Percentiles rank a stretch among this genome's conserved stretches.
Evolutionary conservation across 352 stramenopile genomes (phyloP).

Genomic region (Phytophthora tubulina): DNA sequence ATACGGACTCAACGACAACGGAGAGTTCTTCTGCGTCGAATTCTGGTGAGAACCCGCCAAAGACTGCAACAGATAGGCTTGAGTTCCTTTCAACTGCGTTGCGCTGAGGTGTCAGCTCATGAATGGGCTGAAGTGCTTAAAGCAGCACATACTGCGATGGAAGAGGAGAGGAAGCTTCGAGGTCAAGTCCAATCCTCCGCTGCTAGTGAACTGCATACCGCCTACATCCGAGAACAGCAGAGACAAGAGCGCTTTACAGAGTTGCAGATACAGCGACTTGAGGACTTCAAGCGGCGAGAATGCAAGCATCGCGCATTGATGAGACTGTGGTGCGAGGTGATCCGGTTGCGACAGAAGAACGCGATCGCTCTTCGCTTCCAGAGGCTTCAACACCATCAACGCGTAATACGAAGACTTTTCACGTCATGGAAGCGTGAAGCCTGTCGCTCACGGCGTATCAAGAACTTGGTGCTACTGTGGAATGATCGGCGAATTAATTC

Average conservation of each 20-base stretch:
- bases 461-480: background rate
- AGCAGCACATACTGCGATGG: conserved; percentile 46
- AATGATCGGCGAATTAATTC: conserved; percentile 6
- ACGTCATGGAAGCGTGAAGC: conserved; percentile 25
- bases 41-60: conserved; percentile 14
- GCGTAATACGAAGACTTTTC: conserved; percentile 19
- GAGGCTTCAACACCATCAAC: conserved; percentile 16
- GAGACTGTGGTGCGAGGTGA: conserved; percentile 29
- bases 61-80: conserved; percentile 33
- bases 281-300: conserved; percentile 30
- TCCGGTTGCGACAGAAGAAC: conserved; percentile 14
- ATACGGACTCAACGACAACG: background rate
- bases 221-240: conserved; percentile 36
- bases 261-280: conserved; percentile 30
- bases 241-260: conserved; percentile 28
- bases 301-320: conserved; percentile 25
- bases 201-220: conserved; percentile 44
- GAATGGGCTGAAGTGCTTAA: conserved; percentile 59
- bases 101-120: conserved; percentile 36
- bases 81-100: conserved; percentile 41
- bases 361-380: conserved; percentile 38
- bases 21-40: conserved; percentile 21
- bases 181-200: conserved; percentile 46
- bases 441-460: conserved; percentile 1
- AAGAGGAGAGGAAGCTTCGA: conserved; percentile 56